These are phyloP conservation scores for Blastobotrys muscicola DNA, from an alignment of 805 yeast species.

Conservation along the genomic window DNA sequence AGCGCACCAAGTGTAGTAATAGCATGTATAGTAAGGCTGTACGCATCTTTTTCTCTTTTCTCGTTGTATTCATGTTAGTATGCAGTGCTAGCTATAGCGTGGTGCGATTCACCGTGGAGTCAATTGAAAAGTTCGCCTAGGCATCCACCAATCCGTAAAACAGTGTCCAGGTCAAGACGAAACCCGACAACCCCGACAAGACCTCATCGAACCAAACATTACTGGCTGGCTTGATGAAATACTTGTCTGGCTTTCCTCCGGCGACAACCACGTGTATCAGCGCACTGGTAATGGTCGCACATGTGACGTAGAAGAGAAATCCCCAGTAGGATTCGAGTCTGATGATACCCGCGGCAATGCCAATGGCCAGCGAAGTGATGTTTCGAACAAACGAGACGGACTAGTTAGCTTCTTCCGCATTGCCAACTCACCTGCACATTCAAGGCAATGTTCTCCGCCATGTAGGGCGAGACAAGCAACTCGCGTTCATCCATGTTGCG, in stretches of 20 bases:
- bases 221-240: conserved; percentile 32
- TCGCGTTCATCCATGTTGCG: conserved; percentile 1
- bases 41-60: neutral
- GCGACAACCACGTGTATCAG: conserved; percentile 30
- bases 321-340: conserved; percentile 43
- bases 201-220: conserved; percentile 38
- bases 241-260: conserved; percentile 29
- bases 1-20: neutral
- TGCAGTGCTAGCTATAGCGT: neutral
- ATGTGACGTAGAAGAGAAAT: conserved; percentile 33
- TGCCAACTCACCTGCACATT: conserved; percentile 12
- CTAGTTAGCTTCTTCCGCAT: conserved; percentile 4
- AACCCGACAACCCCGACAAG: conserved; percentile 42
- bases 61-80: neutral
- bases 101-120: too few species aligned
- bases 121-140: too few species aligned
- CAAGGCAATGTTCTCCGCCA: conserved; percentile 8
- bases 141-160: conserved; percentile 38
- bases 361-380: conserved; percentile 40
- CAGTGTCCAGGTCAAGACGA: conserved; percentile 51
- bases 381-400: conserved; percentile 30
- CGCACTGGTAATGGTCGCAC: conserved; percentile 28
- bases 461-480: conserved; percentile 9
- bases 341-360: conserved; percentile 47
- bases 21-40: neutral